Conservation (phyloP, 768 basidiomycete species). For the Leccinum truebloodii region DNA sequence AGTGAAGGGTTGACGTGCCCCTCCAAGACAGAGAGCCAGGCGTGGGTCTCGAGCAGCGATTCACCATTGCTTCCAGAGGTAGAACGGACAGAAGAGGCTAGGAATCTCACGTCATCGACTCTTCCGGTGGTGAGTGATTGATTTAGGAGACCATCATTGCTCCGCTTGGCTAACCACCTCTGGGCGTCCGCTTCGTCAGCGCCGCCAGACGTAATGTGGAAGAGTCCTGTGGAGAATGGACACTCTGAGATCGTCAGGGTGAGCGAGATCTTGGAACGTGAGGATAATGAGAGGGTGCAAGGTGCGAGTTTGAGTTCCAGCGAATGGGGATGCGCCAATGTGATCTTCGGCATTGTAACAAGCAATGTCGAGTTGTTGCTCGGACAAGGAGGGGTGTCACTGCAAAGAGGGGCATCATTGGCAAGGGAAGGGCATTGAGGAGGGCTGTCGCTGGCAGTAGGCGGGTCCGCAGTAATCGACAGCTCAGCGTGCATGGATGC, state of each 20-base stretch:
- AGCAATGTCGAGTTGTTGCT: not conserved
- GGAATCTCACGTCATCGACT: constrained; percentile 22
- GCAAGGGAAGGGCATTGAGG: not conserved
- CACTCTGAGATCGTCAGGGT: constrained; percentile 16
- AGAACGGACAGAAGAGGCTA: constrained; percentile 9
- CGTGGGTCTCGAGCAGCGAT: constrained; percentile 9
- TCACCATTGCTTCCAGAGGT: not conserved
- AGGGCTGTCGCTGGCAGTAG: not conserved
- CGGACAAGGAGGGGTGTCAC: not conserved
- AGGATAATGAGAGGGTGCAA: not conserved
- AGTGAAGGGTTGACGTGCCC: constrained; percentile 6
- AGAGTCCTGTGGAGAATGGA: constrained; percentile 19
- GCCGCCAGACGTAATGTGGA: not conserved
- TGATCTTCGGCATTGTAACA: not conserved
- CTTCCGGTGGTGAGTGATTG: constrained; percentile 21
- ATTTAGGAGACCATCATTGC: constrained; percentile 7
- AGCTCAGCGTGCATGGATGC: constrained; percentile 18
- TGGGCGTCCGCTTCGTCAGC: constrained; percentile 1
- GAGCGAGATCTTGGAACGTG: constrained; percentile 9
- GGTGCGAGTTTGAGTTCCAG: not conserved
- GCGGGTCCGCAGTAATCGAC: not conserved
- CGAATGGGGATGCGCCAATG: constrained; percentile 6
- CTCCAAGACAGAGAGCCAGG: constrained; percentile 18
- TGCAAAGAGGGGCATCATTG: not conserved
- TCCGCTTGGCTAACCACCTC: constrained; percentile 6